These are phyloP conservation scores for Yamagishiella unicocca DNA, from an alignment of 139 green algal species.

Conservation along the genomic window DNA sequence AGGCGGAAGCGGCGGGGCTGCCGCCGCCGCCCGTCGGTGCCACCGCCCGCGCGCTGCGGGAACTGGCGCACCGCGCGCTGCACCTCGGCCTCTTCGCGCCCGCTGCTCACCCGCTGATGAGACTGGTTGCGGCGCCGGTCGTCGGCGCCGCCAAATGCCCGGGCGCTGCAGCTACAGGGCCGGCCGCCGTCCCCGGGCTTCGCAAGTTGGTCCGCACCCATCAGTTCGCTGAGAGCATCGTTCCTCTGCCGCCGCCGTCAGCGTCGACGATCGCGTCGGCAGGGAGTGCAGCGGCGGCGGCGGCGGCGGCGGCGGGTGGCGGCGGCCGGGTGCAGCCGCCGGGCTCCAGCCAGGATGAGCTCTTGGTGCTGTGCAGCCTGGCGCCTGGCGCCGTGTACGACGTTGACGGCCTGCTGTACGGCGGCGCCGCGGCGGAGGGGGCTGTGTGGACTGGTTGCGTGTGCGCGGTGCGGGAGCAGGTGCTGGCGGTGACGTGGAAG, in stretches of 20 bases:
- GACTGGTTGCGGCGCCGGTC: background rate
- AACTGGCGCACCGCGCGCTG: background rate
- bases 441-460: background rate
- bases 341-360: too few species aligned
- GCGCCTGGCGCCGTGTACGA: background rate
- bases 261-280: too few species aligned
- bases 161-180: background rate
- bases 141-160: background rate
- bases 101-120: background rate
- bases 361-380: conserved; percentile 10
- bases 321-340: background rate
- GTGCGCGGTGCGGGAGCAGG: background rate
- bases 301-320: background rate
- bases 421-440: background rate
- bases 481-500: background rate
- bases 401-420: background rate
- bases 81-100: conserved; percentile 5
- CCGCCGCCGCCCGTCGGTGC: background rate
- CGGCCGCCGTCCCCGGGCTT: background rate
- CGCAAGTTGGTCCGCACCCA: background rate
- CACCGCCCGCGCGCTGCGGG: background rate
- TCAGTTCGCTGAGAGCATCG: background rate
- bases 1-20: background rate
- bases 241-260: background rate
- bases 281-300: too few species aligned